A percentile compares a stretch with the other conserved stretches of the same genome.
phyloP scores from a whole-genome alignment of 2,329 filamentous ascomycete species.

The Fusarium agapanthi region DNA sequence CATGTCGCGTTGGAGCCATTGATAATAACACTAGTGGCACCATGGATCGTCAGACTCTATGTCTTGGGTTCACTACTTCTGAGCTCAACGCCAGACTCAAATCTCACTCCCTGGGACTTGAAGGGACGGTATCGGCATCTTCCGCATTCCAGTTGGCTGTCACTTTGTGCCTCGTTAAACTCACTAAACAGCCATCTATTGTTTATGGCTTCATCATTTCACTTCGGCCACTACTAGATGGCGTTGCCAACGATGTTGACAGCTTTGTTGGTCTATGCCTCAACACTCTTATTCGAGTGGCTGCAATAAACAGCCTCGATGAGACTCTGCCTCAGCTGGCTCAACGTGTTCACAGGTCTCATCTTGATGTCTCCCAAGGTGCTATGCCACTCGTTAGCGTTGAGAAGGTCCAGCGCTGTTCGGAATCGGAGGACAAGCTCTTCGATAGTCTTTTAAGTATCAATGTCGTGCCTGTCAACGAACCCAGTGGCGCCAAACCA shows the following conservation, averaged over 20 bases:
- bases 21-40: not conserved
- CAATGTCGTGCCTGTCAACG: not conserved
- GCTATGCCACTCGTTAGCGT: constrained; percentile 12
- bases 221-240: not conserved
- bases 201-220: constrained; percentile 23
- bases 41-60: constrained; percentile 9
- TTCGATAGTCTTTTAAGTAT: constrained; percentile 23
- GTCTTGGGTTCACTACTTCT: not conserved
- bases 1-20: not conserved
- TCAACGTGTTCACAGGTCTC: not conserved
- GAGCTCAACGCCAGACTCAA: constrained; percentile 11
- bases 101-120: not conserved
- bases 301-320: not conserved
- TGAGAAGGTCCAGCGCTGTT: constrained; percentile 13
- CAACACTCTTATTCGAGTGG: constrained; percentile 2
- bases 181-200: not conserved
- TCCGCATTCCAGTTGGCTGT: constrained; percentile 14
- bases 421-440: constrained; percentile 4
- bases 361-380: not conserved
- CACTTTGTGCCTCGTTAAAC: not conserved
- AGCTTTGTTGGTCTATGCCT: constrained; percentile 14
- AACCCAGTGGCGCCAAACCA: accelerated
- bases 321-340: not conserved
- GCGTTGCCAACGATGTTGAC: not conserved
- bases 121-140: not conserved